Conservation (phyloP, 176 grass and related monocot genomes). For the Paspalum vaginatum region DNA sequence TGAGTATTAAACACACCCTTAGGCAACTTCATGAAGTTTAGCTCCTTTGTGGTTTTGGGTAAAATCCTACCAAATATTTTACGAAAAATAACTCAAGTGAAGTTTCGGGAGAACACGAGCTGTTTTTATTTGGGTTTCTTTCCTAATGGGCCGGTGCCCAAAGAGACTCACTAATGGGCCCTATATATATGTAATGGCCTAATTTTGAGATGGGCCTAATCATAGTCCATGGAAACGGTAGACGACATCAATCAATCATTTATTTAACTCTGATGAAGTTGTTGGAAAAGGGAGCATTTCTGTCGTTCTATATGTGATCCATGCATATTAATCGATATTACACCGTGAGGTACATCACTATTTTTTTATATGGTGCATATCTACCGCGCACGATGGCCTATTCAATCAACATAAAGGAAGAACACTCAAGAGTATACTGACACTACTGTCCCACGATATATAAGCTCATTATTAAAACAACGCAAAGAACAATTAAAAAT, state of each 20-base stretch:
- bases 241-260: neutral
- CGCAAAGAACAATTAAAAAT: neutral
- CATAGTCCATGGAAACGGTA: slow-evolving; percentile 12
- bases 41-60: no score
- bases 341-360: neutral
- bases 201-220: neutral
- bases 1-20: no score
- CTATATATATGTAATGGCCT: no score
- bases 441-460: neutral
- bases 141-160: no score
- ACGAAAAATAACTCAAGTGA: no score
- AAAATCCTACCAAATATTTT: no score
- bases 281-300: neutral
- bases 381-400: no score
- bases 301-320: neutral
- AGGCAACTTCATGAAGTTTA: no score
- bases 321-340: neutral
- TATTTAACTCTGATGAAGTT: slow-evolving; percentile 1
- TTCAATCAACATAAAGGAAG: neutral
- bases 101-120: no score
- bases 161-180: no score
- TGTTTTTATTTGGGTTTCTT: no score
- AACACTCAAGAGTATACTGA: neutral
- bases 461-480: neutral
- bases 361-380: neutral